Evolutionary conservation across 257 asterid species (phyloP), one percentile per base, ranked within the genome.

Genomic region (Paulownia fortunei): DNA sequence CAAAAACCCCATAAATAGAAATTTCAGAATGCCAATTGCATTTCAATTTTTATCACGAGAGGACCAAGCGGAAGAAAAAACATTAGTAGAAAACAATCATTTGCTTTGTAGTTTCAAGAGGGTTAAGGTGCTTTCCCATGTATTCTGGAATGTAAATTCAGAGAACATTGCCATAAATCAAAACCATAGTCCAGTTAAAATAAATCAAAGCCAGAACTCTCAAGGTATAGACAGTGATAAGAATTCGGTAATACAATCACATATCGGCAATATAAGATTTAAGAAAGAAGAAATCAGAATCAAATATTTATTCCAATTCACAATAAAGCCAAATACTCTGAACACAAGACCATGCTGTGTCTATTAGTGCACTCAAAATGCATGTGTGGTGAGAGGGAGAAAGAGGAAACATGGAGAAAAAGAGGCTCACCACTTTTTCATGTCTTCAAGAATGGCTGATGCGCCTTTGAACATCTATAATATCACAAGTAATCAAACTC

Each of bases 391-490:
- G 52, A 30, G 46, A 64, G 61, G 59, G 72, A 51, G 73, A 63
- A 49, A 65, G 82, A 56, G 74, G n/a, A 27, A 15, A 36, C 56
- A 41, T 39, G 46, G 69, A 65, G 46, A 24, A 75, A 79, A 80
- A 42, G 71, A 78, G 76, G 76, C 92, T 83, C 77, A 88, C 97
- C 83, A 87, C 85, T 86, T 89, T 84, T 89, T 90, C 90, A 93
- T 70, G 90, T 92, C 99, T 80, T 91, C 97, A 64, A 93, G 96
- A 84, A 96, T 87, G 47, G 99, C 92, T 13, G 91, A 80, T 72
- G 99, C 98, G 37, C 99, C 99, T 86, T 84, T 88, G 62, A 74
- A 87, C 98, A 96, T 93, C 99, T 96, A 86, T 21, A 71, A 77
- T 52, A 84, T 80, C 27, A 69, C 65, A 84, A 39, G 34, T 69